Conservation (phyloP, 345 rosid genomes). For the Ceriops decandra region DNA sequence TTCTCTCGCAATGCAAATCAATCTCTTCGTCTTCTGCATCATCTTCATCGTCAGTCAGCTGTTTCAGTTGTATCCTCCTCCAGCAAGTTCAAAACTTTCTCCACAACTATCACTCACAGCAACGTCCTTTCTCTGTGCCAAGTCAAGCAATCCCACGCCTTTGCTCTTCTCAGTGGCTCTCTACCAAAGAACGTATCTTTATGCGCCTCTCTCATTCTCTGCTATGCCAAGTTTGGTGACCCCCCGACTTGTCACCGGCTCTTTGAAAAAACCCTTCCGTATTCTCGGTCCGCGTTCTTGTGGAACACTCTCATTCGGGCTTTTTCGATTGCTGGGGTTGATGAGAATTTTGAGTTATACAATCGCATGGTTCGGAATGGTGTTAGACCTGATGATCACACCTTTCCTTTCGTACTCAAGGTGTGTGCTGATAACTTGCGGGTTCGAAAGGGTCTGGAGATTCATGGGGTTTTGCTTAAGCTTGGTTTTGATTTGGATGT, state of each 20-base stretch:
- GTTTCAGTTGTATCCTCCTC: too few relatives aligned
- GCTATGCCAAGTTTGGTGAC: slow-evolving; percentile 32
- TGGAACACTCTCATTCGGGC: slow-evolving; percentile 52
- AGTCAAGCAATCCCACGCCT: slow-evolving; percentile 39
- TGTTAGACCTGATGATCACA: slow-evolving; percentile 44
- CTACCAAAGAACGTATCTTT: slow-evolving; percentile 39
- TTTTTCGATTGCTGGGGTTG: slow-evolving; percentile 23
- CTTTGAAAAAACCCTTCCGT: slow-evolving; percentile 32
- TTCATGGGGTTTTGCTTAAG: slow-evolving; percentile 53
- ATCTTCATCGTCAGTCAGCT: too few relatives aligned
- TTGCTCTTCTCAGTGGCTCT: slow-evolving; percentile 30
- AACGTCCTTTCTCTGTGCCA: slow-evolving; percentile 36
- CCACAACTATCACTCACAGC: background rate
- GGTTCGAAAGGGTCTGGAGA: slow-evolving; percentile 50
- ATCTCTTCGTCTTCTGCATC: too few relatives aligned
- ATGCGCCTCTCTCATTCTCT: slow-evolving; percentile 46
- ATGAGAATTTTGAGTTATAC: slow-evolving; percentile 28
- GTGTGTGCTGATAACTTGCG: slow-evolving; percentile 33
- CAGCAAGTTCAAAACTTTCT: background rate
- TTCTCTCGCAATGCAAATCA: too few relatives aligned
- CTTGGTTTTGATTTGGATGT: slow-evolving; percentile 43
- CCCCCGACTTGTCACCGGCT: slow-evolving; percentile 21
- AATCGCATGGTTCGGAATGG: slow-evolving; percentile 38
- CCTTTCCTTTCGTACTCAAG: slow-evolving; percentile 51
- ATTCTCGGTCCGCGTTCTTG: slow-evolving; percentile 36